These are phyloP conservation scores for Paspalum vaginatum DNA, from an alignment of 176 grass and related monocot species.

Conservation along the genomic window DNA sequence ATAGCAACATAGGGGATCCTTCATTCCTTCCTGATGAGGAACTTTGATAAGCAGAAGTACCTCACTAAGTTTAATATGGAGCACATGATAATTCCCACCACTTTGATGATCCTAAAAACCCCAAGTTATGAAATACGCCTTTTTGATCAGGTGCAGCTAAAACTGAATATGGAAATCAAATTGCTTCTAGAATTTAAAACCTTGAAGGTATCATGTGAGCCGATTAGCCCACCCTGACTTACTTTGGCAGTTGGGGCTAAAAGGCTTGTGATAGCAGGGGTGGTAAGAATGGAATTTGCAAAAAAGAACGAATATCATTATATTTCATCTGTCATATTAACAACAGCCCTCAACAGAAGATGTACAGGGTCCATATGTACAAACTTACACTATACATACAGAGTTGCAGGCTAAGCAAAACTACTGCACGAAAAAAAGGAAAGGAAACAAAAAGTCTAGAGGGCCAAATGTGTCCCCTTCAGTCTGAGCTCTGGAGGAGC, in stretches of 20 bases:
- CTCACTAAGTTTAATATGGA: not conserved
- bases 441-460: not conserved
- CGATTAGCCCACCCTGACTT: not conserved
- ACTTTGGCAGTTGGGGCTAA: not conserved
- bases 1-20: not conserved
- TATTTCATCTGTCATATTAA: not conserved
- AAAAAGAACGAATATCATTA: not conserved
- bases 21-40: not conserved
- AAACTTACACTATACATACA: constrained; percentile 22
- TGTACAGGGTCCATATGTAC: not conserved
- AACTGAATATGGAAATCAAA: not conserved
- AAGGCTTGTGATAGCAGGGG: not conserved
- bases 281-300: not conserved
- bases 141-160: not conserved
- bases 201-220: not conserved
- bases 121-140: not conserved
- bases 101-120: constrained; percentile 1
- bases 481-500: not conserved
- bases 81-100: not conserved
- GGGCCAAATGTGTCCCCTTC: not conserved
- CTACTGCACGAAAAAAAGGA: not conserved
- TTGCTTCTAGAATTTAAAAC: not conserved
- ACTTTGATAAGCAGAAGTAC: not conserved
- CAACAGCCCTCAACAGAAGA: not conserved
- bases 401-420: constrained; percentile 24